These are phyloP conservation scores for Lipomyces mesembrius DNA, from an alignment of 805 yeast species.

Conservation along the genomic window DNA sequence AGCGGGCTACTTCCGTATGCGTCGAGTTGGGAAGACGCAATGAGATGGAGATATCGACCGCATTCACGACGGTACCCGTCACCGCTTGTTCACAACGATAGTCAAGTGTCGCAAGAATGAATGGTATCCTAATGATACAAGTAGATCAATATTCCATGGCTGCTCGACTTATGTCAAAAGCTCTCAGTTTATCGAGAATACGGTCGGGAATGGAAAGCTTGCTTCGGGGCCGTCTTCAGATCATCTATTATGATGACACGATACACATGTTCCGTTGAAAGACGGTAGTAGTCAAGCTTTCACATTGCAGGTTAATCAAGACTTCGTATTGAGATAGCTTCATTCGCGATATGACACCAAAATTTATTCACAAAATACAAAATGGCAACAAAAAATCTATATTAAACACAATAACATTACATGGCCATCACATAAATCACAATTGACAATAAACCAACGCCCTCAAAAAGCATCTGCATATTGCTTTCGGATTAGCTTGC, in stretches of 20 bases:
- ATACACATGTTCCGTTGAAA: neutral
- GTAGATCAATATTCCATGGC: slow-evolving; percentile 1
- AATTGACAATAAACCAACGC: neutral
- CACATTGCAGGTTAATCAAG: neutral
- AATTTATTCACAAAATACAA: neutral
- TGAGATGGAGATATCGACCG: neutral
- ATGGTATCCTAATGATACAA: neutral
- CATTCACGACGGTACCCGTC: neutral
- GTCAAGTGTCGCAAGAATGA: neutral
- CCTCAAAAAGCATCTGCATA: neutral
- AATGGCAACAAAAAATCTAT: neutral
- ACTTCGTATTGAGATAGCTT: neutral
- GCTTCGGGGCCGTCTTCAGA: neutral
- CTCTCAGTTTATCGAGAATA: neutral
- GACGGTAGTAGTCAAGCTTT: slow-evolving; percentile 1
- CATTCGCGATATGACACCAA: neutral
- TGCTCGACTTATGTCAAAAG: neutral
- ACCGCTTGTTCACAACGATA: neutral
- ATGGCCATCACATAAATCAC: neutral
- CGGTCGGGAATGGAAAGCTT: neutral
- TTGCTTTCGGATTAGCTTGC: slow-evolving; percentile 1
- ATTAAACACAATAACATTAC: neutral
- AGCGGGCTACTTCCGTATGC: neutral
- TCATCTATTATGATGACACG: neutral
- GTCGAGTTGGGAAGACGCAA: neutral